Base-by-base conservation (phyloP, 75 land plant genomes). In the Selaginella moellendorffii region DNA sequence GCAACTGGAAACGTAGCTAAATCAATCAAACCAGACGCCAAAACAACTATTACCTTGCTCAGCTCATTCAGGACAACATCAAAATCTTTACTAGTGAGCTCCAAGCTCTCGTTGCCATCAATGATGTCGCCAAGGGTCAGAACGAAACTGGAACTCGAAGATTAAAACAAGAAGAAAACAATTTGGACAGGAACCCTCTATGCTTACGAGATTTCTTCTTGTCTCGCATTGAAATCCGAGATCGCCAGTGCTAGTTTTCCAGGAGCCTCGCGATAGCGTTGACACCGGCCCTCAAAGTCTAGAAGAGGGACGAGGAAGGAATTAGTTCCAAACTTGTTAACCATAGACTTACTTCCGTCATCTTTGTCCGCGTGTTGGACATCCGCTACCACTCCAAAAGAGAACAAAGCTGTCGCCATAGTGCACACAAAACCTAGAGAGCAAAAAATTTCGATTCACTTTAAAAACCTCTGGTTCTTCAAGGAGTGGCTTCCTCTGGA, bases 401-500 rank as follows among this genome's bases (percentile, higher is more conserved):
- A 65, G 26, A 65, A 65, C 67, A 65, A 53, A n/a, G n/a, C n/a
- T n/a, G n/a, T n/a, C n/a, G n/a, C n/a, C n/a, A n/a, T n/a, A n/a
- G n/a, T n/a, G n/a, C n/a, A n/a, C n/a, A n/a, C n/a, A n/a, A n/a
- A n/a, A n/a, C n/a, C n/a, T n/a, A n/a, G n/a, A n/a, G n/a, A n/a
- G n/a, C n/a, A n/a, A n/a, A n/a, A n/a, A n/a, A n/a, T n/a, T n/a
- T n/a, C n/a, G n/a, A n/a, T n/a, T n/a, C n/a, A n/a, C n/a, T n/a
- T n/a, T n/a, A n/a, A n/a, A n/a, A n/a, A n/a, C n/a, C n/a, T n/a
- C n/a, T n/a, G n/a, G n/a, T n/a, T n/a, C n/a, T 36, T 36, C 14
- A 36, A 14, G 83, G 77, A 28, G 78, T 84, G 18, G 86, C 85
- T 64, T 85, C 97, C 63, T 78, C 86, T 2, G 97, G 84, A 1